Evolutionary conservation across 2,329 filamentous ascomycete genomes (phyloP).

Genomic region (Rhinocladiella similis): DNA sequence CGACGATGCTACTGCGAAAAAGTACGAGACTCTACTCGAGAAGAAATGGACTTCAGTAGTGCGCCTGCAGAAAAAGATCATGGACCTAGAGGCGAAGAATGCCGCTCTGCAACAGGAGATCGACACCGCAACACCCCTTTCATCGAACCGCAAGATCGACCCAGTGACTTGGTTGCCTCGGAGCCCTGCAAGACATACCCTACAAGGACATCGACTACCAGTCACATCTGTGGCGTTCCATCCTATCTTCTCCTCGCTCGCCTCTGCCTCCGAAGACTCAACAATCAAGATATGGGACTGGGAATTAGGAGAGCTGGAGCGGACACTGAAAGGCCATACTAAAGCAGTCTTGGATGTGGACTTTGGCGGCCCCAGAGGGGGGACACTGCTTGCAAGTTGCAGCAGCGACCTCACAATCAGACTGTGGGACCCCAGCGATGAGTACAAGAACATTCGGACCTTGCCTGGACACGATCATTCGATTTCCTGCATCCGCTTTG

Average conservation of each 20-base stretch:
- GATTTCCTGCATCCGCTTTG: slow-evolving; percentile 83
- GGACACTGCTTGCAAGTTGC: slow-evolving; percentile 77
- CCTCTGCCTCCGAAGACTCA: slow-evolving; percentile 86
- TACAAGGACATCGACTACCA: slow-evolving; percentile 78
- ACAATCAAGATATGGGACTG: slow-evolving; percentile 98
- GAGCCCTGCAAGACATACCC: slow-evolving; percentile 74
- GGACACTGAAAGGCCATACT: slow-evolving; percentile 89
- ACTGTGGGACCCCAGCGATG: slow-evolving; percentile 86
- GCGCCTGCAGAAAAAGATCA: slow-evolving; percentile 94
- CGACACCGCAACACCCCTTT: slow-evolving; percentile 77
- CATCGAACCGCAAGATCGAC: slow-evolving; percentile 77
- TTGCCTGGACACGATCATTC: slow-evolving; percentile 90
- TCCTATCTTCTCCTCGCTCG: slow-evolving; percentile 84
- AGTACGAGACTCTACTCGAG: slow-evolving; percentile 90
- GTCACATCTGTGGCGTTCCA: slow-evolving; percentile 91
- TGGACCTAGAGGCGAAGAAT: slow-evolving; percentile 83
- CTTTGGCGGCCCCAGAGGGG: slow-evolving; percentile 80
- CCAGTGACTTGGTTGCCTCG: slow-evolving; percentile 84
- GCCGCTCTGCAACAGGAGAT: slow-evolving; percentile 75
- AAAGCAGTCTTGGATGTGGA: slow-evolving; percentile 86
- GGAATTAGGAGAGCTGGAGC: slow-evolving; percentile 86
- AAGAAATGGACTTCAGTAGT: slow-evolving; percentile 99
- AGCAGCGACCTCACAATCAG: slow-evolving; percentile 91
- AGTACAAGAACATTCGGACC: slow-evolving; percentile 94
- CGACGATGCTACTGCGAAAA: slow-evolving; percentile 80